Evolutionary conservation across 2,329 filamentous ascomycete species (phyloP), one percentile per base, ranked within the genome.

Genomic region (Tolypocladium inflatum): DNA sequence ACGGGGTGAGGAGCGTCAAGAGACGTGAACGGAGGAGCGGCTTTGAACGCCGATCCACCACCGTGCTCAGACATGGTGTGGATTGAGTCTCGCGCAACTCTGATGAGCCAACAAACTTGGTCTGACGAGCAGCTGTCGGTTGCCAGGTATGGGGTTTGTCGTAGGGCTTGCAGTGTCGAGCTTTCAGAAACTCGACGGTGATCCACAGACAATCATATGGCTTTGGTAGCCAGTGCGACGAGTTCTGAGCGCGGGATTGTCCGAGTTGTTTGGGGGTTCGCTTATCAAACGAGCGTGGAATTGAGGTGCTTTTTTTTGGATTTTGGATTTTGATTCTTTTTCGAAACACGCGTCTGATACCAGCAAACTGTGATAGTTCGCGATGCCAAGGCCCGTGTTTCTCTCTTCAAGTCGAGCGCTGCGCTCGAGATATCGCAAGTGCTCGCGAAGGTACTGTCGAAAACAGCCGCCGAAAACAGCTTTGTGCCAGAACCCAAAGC

Each of bases 1-100:
- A 62, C 52, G 7, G 61, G 55, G 42, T 65, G 61, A 37, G 59
- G 57, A 54, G 62, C 56, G 35, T 58, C 60, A 35, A 57, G 57
- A 57, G 43, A 45, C 39, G 42, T 39, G 38, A 33, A 50, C 30
- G 59, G 52, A 52, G 42, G 9, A 51, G 60, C 58, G 58, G 57
- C 55, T 54, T 21, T 48, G 17, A 33, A 48, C 30, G 39, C 35
- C 19, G 55, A 48, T n/a, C 13, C 54, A 26, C 50, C 54, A 26
- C 35, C 21, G 9, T n/a, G 10, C 26, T 55, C 58, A 33, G 52
- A 21, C 63, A 66, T 69, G 57, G 37, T 60, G 55, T n/a, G 15
- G 19, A 9, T 23, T 8, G 55, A 52, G 33, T 11, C 2, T 21
- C 3, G 11, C 8, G 10, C 19, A 35, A 35, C 10, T 21, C 10